These are phyloP conservation scores for Xylariaceae sp. DNA, from an alignment of 2,329 filamentous ascomycete species.

Conservation along the genomic window DNA sequence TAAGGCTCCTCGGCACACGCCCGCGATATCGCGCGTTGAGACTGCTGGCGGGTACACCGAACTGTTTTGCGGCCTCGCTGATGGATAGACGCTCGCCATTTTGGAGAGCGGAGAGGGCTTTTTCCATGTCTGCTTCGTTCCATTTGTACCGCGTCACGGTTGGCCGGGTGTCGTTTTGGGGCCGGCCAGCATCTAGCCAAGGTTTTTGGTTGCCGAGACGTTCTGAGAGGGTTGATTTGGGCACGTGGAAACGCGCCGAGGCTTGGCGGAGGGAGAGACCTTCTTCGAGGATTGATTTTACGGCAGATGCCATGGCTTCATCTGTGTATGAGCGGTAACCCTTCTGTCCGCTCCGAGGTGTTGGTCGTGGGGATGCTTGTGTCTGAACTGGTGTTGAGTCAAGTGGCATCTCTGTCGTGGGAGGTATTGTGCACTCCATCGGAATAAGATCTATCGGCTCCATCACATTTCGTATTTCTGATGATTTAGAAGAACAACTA, in stretches of 20 bases:
- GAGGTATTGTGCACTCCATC: no score
- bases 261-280: constrained; percentile 24
- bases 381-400: no score
- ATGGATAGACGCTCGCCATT: constrained; percentile 5
- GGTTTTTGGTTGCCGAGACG: constrained; percentile 18
- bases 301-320: constrained; percentile 19
- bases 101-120: constrained; percentile 19
- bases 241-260: constrained; percentile 19
- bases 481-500: no score
- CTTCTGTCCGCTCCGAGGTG: constrained; percentile 16
- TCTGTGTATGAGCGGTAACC: constrained; percentile 24
- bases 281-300: constrained; percentile 18
- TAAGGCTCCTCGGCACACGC: constrained; percentile 17
- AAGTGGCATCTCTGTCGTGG: no score
- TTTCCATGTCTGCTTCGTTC: constrained; percentile 22
- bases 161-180: constrained; percentile 10
- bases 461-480: no score
- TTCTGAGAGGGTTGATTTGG: constrained; percentile 23
- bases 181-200: no score
- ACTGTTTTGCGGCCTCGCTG: constrained; percentile 20
- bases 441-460: no score
- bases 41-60: constrained; percentile 24
- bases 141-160: constrained; percentile 18
- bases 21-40: constrained; percentile 23
- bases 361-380: background rate